Evolutionary conservation across 495 filamentous ascomycete genomes (phyloP), one percentile per base, ranked within the genome.

Genomic region (Pyronema domesticum): DNA sequence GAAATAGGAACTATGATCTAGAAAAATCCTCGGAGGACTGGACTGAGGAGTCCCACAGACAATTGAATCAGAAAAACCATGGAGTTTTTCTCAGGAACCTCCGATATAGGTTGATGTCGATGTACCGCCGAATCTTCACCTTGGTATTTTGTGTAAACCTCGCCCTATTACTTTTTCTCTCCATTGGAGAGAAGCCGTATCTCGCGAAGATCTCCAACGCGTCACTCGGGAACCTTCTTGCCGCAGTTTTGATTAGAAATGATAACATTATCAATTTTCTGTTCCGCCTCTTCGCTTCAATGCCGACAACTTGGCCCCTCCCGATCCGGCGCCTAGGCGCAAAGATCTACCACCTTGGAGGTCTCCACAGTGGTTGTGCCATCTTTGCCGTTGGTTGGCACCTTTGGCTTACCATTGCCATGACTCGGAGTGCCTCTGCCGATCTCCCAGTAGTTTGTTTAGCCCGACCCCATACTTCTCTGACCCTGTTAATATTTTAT

Each of bases 291-390:
- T 80, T 77, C 54, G 6, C 46, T 5, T 49, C 46, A 7, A 14
- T 82, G 53, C 80, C 83, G 0, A 70, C 73, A 46, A 75, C 71
- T 5, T 73, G 75, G 34, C 84, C 85, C 0, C 69, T 86, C 36
- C 68, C 71, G 37, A 67, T 85, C 43, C 81, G 85, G 36, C 73
- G 73, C 0, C 68, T 78, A 13, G 73, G 76, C 0, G 80, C 83
- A 30, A 85, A 86, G 60, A 72, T 85, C 3, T 88, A 86, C 64
- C 79, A 85, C 42, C 81, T 82, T 65, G 85, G 85, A 33, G 85
- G 85, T 13, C 72, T 86, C 7, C 85, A 89, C 62, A 82, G 76
- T 58, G 81, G 81, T 14, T 81, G 80, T 47, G 83, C 80, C 17
- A 71, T 83, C 3, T 78, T 79, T 13, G 75, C 80, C 1, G 72